Evolutionary conservation across 2,329 filamentous ascomycete genomes (phyloP).

Genomic region (Pseudogymnoascus sp.): DNA sequence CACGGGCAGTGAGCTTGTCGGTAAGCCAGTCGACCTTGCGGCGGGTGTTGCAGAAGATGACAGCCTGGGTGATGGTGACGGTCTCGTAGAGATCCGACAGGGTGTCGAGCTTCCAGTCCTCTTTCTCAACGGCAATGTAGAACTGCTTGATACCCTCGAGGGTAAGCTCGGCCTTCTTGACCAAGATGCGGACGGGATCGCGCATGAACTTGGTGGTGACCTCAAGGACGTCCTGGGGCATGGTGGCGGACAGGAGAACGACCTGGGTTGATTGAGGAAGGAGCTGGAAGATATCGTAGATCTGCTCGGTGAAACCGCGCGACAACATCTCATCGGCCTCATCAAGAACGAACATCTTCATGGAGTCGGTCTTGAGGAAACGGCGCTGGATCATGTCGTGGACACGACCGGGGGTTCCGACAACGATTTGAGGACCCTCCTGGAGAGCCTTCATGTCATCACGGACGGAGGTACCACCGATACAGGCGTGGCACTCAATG

Average conservation of each 20-base stretch:
- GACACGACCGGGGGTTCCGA: slow-evolving; percentile 96
- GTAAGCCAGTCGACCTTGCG: slow-evolving; percentile 99
- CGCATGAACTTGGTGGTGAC: slow-evolving; percentile 99
- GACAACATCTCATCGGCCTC: slow-evolving; percentile 99
- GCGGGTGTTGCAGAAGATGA: slow-evolving; percentile 99
- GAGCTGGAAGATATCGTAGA: slow-evolving; percentile 99
- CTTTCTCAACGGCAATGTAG: slow-evolving; percentile 99
- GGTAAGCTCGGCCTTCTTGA: slow-evolving; percentile 99
- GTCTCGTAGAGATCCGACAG: slow-evolving; percentile 99
- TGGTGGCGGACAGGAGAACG: slow-evolving; percentile 93
- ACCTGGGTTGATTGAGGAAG: slow-evolving; percentile 97
- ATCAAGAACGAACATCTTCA: slow-evolving; percentile 99
- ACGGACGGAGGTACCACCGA: slow-evolving; percentile 94
- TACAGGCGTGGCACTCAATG: slow-evolving; percentile 97
- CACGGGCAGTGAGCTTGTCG: slow-evolving; percentile 95
- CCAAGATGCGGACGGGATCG: slow-evolving; percentile 95
- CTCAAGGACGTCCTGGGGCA: slow-evolving; percentile 98
- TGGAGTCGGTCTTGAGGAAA: slow-evolving; percentile 90
- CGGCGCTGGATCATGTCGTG: slow-evolving; percentile 99
- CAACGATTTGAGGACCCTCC: slow-evolving; percentile 93
- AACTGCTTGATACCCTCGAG: slow-evolving; percentile 99
- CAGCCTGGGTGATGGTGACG: slow-evolving; percentile 97
- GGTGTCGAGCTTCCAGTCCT: slow-evolving; percentile 99
- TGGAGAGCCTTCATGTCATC: slow-evolving; percentile 98
- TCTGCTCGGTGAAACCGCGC: slow-evolving; percentile 99